Evolutionary conservation across 1,139 yeast species (phyloP), one percentile per base, ranked within the genome.

Genomic region (Nakaseomyces sp.): DNA sequence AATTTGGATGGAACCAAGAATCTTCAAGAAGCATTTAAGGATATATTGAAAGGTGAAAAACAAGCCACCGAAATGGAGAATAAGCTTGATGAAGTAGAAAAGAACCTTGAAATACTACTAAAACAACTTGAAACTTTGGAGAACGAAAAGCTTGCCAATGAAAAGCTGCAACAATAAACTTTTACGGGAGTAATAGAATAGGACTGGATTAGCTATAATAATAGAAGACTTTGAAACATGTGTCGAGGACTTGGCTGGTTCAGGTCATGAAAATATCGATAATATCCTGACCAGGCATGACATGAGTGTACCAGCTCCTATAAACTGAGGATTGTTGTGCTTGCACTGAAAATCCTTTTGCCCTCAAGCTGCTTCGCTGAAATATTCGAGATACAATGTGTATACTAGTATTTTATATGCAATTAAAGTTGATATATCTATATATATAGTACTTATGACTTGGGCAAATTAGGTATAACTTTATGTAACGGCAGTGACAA

Each of bases 11-110:
- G 39, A 16, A 42, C 51, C 4, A 44, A 42, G 18, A 46, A 49
- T 17, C 45, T 55, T 25, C 42, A 47, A 20, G 54, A 51, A 15
- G 52, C 53, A 13, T 51, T 53, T 22, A 66, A 70, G 52, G 69
- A 73, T 51, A 61, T 79, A 40, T 70, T 69, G 43, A 77, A 76
- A 44, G 84, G 81, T 2, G 84, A 79, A 54, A 59, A 64, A 42
- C 73, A 77, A 8, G 83, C 83, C 0, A 62, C 64, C 5, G 71
- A 66, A 44, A 64, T 79, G 50, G 86, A 79, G 57, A 63, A 66
- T 47, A 70, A 75, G 72, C 64, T 79, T 36, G 82, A 77, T 51
- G 61, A 66, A 22, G 63, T 79, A 37, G 85, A 79, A 52, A 70
- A 68, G 25, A 75, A 73, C 50, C 71, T 79, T 66, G 80, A 48